A percentile compares a stretch with the other conserved stretches of the same genome.
Evolutionary conservation across 768 basidiomycete species (phyloP).

Genomic region (Sporobolomyces pararoseus): DNA sequence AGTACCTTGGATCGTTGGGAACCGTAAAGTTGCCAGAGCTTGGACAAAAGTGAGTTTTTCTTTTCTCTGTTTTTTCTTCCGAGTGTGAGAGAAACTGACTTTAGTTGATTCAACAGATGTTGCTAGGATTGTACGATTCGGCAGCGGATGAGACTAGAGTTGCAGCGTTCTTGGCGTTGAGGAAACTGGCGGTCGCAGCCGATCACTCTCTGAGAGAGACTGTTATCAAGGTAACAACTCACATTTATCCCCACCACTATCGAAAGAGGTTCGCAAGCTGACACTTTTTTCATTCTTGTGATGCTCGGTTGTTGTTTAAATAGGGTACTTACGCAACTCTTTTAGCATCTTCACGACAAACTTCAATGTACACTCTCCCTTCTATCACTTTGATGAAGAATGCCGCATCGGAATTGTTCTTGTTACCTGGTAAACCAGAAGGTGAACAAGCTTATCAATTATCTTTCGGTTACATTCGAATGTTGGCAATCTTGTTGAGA

Average conservation of each 20-base stretch:
- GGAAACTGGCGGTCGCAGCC: conserved; percentile 69
- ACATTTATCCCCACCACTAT: conserved; percentile 26
- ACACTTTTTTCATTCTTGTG: background rate
- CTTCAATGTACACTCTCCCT: conserved; percentile 79
- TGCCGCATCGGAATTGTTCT: conserved; percentile 87
- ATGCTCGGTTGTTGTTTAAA: background rate
- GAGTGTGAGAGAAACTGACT: background rate
- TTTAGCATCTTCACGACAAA: conserved; percentile 76
- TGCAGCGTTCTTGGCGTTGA: conserved; percentile 76
- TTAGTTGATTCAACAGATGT: background rate
- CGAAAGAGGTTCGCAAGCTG: too few relatives aligned
- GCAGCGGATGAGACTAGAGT: conserved; percentile 77
- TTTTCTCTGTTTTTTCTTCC: background rate
- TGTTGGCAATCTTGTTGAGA: conserved; percentile 85
- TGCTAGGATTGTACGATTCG: conserved; percentile 47
- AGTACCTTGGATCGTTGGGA: conserved; percentile 78
- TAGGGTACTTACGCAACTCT: conserved; percentile 85
- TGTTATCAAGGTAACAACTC: conserved; percentile 81
- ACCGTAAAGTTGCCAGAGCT: conserved; percentile 74
- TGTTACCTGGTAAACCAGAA: conserved; percentile 61
- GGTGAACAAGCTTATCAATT: conserved; percentile 69
- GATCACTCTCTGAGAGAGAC: conserved; percentile 78
- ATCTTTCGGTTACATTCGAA: conserved; percentile 91
- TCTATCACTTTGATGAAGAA: conserved; percentile 97
- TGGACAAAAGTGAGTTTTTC: conserved; percentile 69